Base-by-base conservation (phyloP, 2,329 filamentous ascomycete species). In the Apiospora saccharicola region DNA sequence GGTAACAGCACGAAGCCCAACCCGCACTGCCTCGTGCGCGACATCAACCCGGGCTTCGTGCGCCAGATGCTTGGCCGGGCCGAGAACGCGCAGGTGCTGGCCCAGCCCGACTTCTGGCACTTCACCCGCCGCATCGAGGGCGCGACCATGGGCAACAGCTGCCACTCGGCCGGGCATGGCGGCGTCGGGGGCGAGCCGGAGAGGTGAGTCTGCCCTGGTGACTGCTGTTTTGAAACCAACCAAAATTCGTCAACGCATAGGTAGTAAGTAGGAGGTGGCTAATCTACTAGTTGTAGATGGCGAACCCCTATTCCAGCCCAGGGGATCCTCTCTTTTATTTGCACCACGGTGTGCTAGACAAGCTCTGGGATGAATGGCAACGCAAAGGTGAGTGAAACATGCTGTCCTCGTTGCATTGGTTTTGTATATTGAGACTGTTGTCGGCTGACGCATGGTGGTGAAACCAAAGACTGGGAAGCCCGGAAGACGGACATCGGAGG, bases 291-390 rank as follows among this genome's bases (percentile, higher is more conserved):
- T 69, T 77, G 74, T 75, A 64, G 79, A 70, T 79, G 61, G 69
- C 73, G 24, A 77, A 80, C 73, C 77, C 75, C 67, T 80, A 76
- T 73, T 77, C 76, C 24, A 80, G 78, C 12, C 77, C 77, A 0
- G 76, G 74, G 1, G 79, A 80, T 61, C 78, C 81, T 0, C 34
- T 83, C 26, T 83, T 83, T 71, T 82, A 78, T 77, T 22, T 82
- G 71, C 80, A 81, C 73, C 79, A 78, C 72, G 71, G 71, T 43
- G 75, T 75, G 51, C 71, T 80, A 51, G 79, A 79, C 72, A 75
- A 75, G 14, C 47, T 77, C 5, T 79, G 78, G 79, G 76, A 79
- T 73, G 73, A 75, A 24, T 83, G 82, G 82, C 80, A 82, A 72
- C 64, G 51, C 46, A 71, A 70, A 10, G 73, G 74, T 74, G 70